Conservation (phyloP, 805 yeast genomes). For the Sugiyamaella valdiviana region DNA sequence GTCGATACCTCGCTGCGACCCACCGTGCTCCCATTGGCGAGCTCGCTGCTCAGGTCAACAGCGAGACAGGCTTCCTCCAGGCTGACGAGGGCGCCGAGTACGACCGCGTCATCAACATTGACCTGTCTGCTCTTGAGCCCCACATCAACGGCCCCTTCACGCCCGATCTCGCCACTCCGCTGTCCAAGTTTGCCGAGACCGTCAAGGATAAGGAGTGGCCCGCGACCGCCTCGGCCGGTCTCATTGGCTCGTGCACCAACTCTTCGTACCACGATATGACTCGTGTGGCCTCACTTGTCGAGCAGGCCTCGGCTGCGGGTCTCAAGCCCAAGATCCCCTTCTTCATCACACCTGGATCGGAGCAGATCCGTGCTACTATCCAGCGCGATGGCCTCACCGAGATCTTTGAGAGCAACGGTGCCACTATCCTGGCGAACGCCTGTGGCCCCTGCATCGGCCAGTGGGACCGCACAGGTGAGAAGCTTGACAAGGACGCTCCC, state of each 20-base stretch:
- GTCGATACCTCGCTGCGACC: slow-evolving; percentile 75
- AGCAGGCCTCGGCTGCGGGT: slow-evolving; percentile 82
- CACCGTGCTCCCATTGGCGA: slow-evolving; percentile 77
- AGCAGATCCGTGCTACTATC: slow-evolving; percentile 94
- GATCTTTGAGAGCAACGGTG: slow-evolving; percentile 80
- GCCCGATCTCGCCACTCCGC: slow-evolving; percentile 93
- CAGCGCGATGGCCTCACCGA: slow-evolving; percentile 89
- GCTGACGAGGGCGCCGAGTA: slow-evolving; percentile 89
- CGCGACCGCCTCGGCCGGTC: slow-evolving; percentile 75
- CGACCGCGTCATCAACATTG: slow-evolving; percentile 87
- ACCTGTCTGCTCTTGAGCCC: slow-evolving; percentile 83
- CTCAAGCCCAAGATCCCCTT: slow-evolving; percentile 85
- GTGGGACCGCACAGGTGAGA: slow-evolving; percentile 75
- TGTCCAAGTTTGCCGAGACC: slow-evolving; percentile 69
- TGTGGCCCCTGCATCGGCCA: slow-evolving; percentile 99
- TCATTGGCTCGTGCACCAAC: slow-evolving; percentile 97
- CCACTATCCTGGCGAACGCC: slow-evolving; percentile 89
- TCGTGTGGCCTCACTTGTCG: slow-evolving; percentile 84
- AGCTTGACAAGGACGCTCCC: slow-evolving; percentile 46
- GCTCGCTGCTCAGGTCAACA: slow-evolving; percentile 59
- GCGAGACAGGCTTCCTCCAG: slow-evolving; percentile 52
- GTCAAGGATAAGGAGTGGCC: slow-evolving; percentile 83
- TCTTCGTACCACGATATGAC: slow-evolving; percentile 98
- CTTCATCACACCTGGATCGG: slow-evolving; percentile 97
- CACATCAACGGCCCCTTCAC: slow-evolving; percentile 97